Base-by-base conservation (phyloP, 2,329 filamentous ascomycete genomes). In the Claviceps spartinae region DNA sequence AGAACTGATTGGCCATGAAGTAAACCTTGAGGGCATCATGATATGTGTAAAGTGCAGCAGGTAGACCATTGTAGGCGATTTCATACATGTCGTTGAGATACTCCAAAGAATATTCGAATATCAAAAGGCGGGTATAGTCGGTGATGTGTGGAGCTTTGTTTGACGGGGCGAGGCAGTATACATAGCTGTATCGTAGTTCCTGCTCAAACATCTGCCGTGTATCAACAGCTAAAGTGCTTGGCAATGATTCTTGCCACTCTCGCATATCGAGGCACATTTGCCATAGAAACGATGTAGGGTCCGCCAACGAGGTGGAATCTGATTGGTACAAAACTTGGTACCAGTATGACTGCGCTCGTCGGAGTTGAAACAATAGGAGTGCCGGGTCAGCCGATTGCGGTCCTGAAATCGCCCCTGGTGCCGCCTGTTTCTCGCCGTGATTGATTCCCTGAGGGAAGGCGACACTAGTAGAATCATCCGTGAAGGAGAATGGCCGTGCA, bases 251-350 rank as follows among this genome's bases (percentile, higher is more conserved):
- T 54, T 83, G 84, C 91, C 91, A 97, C 61, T 82, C 79, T 51
- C 77, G 81, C 83, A 88, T 89, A 41, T 85, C 77, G 47, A 82
- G 74, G 60, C 86, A 90, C 67, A 82, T 82, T 53, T 82, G 78
- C 83, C 86, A 89, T 47, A 89, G 78, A 63, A 86, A 88, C 0
- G 77, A 75, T 11, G 83, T 76, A 1, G 86, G 77, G 50, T 90
- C 81, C 18, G 79, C 72, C 53, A 88, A 75, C n/a, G 80, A 78
- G 2, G 77, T 73, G 1, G 82, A 78, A 9, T 86, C 85, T 18
- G 83, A 86, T 61, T 93, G 88, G 62, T 93, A 93, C 2, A 96
- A 78, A 22, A 84, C 80, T 61, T 94, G 89, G 60, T 97, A 97
- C 81, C 88, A 95, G 48, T 78, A 77, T 0, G 93, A 97, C 64